Conservation (phyloP, 1,284 basidiomycete species). For the Phellinidium pouzarii region DNA sequence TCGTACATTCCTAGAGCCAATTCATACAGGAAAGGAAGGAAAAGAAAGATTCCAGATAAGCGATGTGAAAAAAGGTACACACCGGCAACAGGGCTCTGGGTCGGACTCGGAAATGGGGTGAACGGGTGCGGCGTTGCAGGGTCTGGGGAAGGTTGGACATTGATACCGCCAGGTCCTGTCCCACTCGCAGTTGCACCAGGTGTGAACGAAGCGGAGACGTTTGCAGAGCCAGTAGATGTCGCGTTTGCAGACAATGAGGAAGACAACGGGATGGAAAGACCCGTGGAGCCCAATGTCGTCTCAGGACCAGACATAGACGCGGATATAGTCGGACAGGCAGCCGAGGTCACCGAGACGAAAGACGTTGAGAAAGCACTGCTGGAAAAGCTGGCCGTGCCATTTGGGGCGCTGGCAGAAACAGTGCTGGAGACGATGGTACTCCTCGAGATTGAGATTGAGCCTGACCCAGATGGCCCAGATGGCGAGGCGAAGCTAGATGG, state of each 20-base stretch:
- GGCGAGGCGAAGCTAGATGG: too few relatives aligned
- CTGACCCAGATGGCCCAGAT: too few relatives aligned
- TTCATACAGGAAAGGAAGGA: too few relatives aligned
- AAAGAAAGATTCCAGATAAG: too few relatives aligned
- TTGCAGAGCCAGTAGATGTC: not conserved
- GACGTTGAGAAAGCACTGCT: not conserved
- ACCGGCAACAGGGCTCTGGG: constrained; percentile 2
- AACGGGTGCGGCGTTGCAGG: constrained; percentile 3
- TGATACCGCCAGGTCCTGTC: not conserved
- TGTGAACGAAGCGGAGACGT: constrained; percentile 9
- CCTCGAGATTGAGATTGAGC: too few relatives aligned
- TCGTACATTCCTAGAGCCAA: too few relatives aligned
- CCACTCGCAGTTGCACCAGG: constrained; percentile 11
- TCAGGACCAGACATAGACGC: too few relatives aligned
- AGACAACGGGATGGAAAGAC: constrained; percentile 15
- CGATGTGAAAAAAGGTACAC: not conserved
- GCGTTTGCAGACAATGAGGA: constrained; percentile 9
- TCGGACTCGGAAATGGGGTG: constrained; percentile 8
- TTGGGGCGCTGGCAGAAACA: too few relatives aligned
- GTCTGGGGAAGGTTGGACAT: constrained; percentile 5
- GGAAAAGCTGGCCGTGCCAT: not conserved
- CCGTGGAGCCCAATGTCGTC: constrained; percentile 13
- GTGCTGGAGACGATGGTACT: too few relatives aligned
- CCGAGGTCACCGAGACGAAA: not conserved
- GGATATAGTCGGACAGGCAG: not conserved